Evolutionary conservation across 306 rosid genomes (phyloP).

Genomic region (Cucurbita maxima): DNA sequence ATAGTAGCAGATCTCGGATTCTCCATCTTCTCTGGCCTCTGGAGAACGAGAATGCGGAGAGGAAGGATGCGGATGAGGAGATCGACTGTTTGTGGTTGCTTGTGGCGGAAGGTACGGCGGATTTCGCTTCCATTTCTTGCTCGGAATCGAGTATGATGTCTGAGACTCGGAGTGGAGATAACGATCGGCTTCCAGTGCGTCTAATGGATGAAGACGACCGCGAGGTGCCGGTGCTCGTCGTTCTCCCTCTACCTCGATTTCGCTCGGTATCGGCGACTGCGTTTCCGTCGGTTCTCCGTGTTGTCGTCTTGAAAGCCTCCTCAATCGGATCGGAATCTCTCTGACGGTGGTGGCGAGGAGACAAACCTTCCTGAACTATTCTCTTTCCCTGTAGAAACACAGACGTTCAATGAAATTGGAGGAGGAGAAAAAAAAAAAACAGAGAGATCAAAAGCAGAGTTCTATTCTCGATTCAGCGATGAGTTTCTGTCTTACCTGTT

Average conservation of each 20-base stretch:
- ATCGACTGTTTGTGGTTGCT: constrained; percentile 14
- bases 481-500: neutral
- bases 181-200: constrained; percentile 53
- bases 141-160: constrained; percentile 30
- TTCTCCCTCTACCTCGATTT: constrained; percentile 37
- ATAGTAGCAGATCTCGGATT: constrained; percentile 48
- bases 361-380: constrained; percentile 23
- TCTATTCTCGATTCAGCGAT: neutral
- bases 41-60: constrained; percentile 50
- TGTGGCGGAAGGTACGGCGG: constrained; percentile 21
- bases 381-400: constrained; percentile 21
- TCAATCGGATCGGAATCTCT: constrained; percentile 32
- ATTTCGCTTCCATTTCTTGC: constrained; percentile 10
- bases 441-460: neutral
- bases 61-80: constrained; percentile 24
- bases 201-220: neutral
- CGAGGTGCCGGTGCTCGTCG: neutral
- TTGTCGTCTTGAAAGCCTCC: constrained; percentile 25
- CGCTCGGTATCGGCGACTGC: neutral
- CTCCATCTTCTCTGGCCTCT: constrained; percentile 62
- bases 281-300: neutral
- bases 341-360: constrained; percentile 19
- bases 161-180: constrained; percentile 64
- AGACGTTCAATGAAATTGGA: neutral
- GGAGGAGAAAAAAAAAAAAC: neutral